Evolutionary conservation across 768 basidiomycete species (phyloP), one percentile per base, ranked within the genome.

Genomic region (Xerocomellus dryophilus): DNA sequence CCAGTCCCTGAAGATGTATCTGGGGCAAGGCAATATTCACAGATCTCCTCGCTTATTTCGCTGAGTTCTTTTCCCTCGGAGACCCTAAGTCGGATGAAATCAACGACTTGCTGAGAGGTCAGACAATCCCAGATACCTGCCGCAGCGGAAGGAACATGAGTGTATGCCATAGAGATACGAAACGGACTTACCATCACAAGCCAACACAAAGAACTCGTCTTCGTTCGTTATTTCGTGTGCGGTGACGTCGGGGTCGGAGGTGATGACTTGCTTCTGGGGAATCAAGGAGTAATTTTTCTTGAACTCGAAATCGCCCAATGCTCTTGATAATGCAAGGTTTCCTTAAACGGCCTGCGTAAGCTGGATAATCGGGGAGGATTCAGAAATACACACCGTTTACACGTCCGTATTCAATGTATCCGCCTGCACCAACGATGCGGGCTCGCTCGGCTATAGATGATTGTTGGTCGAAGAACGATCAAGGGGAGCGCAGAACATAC

Each of bases 71-170:
- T 88, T 38, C 88, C 86, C 62, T 92, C 79, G 12, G 91, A 84
- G 35, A 98, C 77, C 56, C 87, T 81, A 42, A 86, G 83, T 43
- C 97, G 85, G 38, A 95, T 80, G 58, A 91, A 87, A 73, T 98
- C 90, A 56, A 98, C 78, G 41, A 88, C 91, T 68, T 97, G 90
- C 61, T 99, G 97, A 8, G 93, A 96, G 5, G 82, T 82, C 36
- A 99, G 72, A 67, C 97, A 98, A 70, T 99, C 97, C 97, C 97
- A 99, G 65, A 98, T 99, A 56, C 96, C 95, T 96, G 50, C 15
- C 23, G 25, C 7, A 56, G n/a, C 10, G 34, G 43, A 36, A 46
- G 18, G 35, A 44, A 39, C n/a, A 53, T 58, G 57, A 56, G 54
- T 20, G 36, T 36, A 38, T 18, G 17, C 17, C 32, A 25, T 23